Conservation (phyloP, 73 alveolate species). For the Tetrahymena malaccensis region DNA sequence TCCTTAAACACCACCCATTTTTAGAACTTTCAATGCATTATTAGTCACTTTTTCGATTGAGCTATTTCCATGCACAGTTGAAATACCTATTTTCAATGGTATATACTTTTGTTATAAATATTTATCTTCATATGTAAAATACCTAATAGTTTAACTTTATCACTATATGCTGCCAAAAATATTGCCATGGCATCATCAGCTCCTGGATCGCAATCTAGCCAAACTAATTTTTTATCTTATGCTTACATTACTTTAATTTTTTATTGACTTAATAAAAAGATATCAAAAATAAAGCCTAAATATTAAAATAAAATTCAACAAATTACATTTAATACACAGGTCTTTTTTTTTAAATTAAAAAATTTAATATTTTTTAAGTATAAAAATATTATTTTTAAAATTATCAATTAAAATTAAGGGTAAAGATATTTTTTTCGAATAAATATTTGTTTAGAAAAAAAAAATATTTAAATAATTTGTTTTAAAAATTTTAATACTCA, state of each 20-base stretch:
- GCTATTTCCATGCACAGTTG: neutral
- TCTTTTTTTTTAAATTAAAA: too few species aligned
- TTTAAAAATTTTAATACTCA: too few species aligned
- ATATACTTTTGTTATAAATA: neutral
- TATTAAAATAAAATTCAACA: neutral
- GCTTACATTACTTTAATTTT: neutral
- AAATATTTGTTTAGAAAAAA: too few species aligned
- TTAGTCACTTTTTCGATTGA: slow-evolving; percentile 3
- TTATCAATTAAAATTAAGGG: too few species aligned
- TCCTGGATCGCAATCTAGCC: slow-evolving; percentile 40
- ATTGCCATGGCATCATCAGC: slow-evolving; percentile 37
- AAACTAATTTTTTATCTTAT: neutral
- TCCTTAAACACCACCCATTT: slow-evolving; percentile 1
- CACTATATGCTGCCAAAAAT: slow-evolving; percentile 4
- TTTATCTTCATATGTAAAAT: neutral
- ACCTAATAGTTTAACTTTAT: slow-evolving; percentile 7
- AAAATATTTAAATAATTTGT: too few species aligned
- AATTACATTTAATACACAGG: too few species aligned
- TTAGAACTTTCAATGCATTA: slow-evolving; percentile 18
- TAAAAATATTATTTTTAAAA: too few species aligned
- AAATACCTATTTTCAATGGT: neutral
- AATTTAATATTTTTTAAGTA: too few species aligned
- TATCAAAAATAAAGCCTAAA: neutral
- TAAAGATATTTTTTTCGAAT: too few species aligned
- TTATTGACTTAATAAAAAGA: neutral